Conservation (phyloP, 768 basidiomycete genomes). For the Tricholoma sp. region DNA sequence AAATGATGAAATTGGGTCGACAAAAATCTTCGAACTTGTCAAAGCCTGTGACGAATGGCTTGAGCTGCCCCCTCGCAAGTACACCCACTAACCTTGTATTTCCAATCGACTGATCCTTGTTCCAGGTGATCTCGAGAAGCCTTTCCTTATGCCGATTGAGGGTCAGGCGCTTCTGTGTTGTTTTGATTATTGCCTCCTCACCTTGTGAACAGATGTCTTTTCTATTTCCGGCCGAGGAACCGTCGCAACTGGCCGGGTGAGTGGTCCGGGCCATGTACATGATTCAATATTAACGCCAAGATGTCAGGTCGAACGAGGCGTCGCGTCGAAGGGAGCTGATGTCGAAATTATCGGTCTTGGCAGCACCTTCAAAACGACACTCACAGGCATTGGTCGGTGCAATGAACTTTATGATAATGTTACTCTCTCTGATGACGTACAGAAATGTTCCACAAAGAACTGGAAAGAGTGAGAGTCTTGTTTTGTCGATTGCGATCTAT, state of each 20-base stretch:
- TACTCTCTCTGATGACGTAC: neutral
- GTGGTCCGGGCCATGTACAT: conserved; percentile 17
- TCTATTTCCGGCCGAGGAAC: conserved; percentile 99
- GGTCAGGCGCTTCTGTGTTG: conserved; percentile 32
- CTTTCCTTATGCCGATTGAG: conserved; percentile 95
- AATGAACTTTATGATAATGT: neutral
- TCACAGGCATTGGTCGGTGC: conserved; percentile 84
- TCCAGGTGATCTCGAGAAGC: conserved; percentile 91
- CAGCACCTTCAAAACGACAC: conserved; percentile 75
- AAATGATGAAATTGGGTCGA: conserved; percentile 70
- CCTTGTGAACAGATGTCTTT: conserved; percentile 61
- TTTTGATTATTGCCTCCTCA: neutral
- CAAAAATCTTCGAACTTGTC: conserved; percentile 79
- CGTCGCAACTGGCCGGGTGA: conserved; percentile 88
- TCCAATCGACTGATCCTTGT: neutral
- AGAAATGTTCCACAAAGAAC: conserved; percentile 99
- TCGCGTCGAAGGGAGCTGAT: conserved; percentile 86
- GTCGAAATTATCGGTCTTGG: conserved; percentile 92
- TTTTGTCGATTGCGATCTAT: neutral
- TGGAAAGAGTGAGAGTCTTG: conserved; percentile 65
- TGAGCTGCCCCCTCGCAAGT: conserved; percentile 84
- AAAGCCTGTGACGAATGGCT: conserved; percentile 91
- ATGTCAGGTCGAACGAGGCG: conserved; percentile 82
- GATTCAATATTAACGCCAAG: neutral
- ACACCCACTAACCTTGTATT: neutral